phyloP scores from a whole-genome alignment of 305 asterid genomes.

The Rubia peregrina region DNA sequence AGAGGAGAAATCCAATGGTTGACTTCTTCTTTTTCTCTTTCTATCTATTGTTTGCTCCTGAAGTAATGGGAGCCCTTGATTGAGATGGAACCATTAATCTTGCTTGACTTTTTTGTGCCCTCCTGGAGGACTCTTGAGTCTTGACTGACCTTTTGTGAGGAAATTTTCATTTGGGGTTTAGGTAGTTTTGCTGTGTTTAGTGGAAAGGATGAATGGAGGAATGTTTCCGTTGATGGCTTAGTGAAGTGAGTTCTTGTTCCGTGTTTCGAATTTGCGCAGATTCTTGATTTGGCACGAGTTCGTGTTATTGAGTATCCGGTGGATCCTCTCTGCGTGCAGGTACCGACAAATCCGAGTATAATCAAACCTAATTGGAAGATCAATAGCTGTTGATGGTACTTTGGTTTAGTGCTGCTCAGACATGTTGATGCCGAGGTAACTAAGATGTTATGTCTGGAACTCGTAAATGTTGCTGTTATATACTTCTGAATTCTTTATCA shows the following conservation, averaged over 20 bases:
- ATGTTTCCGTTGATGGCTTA: slow-evolving; percentile 7
- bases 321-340: neutral
- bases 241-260: neutral
- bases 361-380: neutral
- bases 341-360: slow-evolving; percentile 5
- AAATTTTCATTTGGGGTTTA: slow-evolving; percentile 10
- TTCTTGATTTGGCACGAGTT: slow-evolving; percentile 7
- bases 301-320: neutral
- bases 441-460: neutral
- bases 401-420: neutral
- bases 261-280: neutral
- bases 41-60: slow-evolving; percentile 10
- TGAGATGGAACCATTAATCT: neutral
- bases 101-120: slow-evolving; percentile 27
- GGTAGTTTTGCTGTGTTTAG: slow-evolving; percentile 11
- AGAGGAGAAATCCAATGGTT: slow-evolving; percentile 8
- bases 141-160: slow-evolving; percentile 17
- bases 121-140: slow-evolving; percentile 19
- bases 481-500: no score
- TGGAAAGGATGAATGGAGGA: slow-evolving; percentile 25
- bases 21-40: neutral
- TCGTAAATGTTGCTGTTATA: no score
- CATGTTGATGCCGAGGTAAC: slow-evolving; percentile 9
- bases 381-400: neutral
- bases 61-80: slow-evolving; percentile 10